A percentile compares a stretch with the other conserved stretches of the same genome.
phyloP scores from a whole-genome alignment of 192 early-diverging fungal genomes.

The Dissophora globulifera region DNA sequence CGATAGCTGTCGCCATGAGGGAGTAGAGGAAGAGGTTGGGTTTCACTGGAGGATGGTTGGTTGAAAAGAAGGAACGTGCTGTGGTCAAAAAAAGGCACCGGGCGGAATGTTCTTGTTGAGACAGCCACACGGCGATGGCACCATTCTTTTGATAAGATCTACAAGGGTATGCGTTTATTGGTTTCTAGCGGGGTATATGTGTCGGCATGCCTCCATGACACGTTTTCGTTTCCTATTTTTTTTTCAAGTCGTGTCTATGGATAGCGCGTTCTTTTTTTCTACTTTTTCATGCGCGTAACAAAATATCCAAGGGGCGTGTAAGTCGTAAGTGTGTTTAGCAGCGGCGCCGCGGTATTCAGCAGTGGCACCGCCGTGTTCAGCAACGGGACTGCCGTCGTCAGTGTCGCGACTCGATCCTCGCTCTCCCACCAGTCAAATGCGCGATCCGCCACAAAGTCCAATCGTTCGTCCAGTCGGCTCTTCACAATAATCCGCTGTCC shows the following conservation, averaged over 20 bases:
- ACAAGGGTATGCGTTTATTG: too few species aligned
- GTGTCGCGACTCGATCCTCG: conserved; percentile 1
- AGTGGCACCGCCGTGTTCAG: too few species aligned
- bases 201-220: neutral
- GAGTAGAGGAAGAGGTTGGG: too few species aligned
- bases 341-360: neutral
- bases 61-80: neutral
- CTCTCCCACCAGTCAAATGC: conserved; percentile 50
- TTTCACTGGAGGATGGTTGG: too few species aligned
- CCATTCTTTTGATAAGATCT: conserved; percentile 2
- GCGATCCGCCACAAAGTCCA: conserved; percentile 36
- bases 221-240: neutral
- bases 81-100: too few species aligned
- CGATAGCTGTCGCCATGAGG: conserved; percentile 33
- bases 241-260: neutral
- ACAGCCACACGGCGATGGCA: neutral
- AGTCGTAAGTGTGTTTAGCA: neutral
- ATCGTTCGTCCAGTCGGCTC: conserved; percentile 11
- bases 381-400: conserved; percentile 3
- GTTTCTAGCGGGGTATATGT: neutral
- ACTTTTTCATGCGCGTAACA: too few species aligned
- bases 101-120: too few species aligned
- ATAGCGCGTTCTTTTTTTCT: neutral
- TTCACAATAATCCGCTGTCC: conserved; percentile 19
- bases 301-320: conserved; percentile 7